phyloP scores from a whole-genome alignment of 179 eudicot genomes.

The Beta macrorhiza region DNA sequence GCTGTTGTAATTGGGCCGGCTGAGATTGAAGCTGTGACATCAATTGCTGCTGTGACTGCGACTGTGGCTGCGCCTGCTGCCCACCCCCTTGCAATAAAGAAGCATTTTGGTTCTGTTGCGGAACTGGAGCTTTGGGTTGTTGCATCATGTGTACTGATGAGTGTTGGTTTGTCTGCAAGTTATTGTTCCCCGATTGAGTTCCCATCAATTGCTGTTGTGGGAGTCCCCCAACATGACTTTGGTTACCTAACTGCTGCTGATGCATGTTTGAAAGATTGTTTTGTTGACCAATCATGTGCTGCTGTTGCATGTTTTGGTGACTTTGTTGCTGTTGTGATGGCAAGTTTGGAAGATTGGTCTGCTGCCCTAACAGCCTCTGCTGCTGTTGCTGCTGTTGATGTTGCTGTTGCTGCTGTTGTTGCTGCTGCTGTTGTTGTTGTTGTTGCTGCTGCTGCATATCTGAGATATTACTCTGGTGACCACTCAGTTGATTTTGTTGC shows the following conservation, averaged over 20 bases:
- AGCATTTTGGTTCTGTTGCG: slow-evolving; percentile 62
- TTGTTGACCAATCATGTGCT: slow-evolving; percentile 66
- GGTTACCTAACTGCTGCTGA: slow-evolving; percentile 65
- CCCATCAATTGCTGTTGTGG: slow-evolving; percentile 63
- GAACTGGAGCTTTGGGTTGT: slow-evolving; percentile 58
- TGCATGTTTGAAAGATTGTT: slow-evolving; percentile 57
- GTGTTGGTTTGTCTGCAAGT: slow-evolving; percentile 65
- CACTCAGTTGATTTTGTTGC: slow-evolving; percentile 63
- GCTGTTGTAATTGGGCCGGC: slow-evolving; percentile 71
- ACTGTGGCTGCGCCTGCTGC: slow-evolving; percentile 53
- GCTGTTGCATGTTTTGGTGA: slow-evolving; percentile 44
- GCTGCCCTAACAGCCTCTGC: slow-evolving; percentile 67
- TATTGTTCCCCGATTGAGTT: slow-evolving; percentile 58
- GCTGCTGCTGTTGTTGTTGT: slow-evolving; percentile 76
- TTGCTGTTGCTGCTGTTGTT: slow-evolving; percentile 50
- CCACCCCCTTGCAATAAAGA: slow-evolving; percentile 49
- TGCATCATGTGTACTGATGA: slow-evolving; percentile 59
- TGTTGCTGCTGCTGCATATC: slow-evolving; percentile 69
- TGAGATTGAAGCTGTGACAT: slow-evolving; percentile 87
- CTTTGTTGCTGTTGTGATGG: slow-evolving; percentile 56
- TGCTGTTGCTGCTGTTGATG: slow-evolving; percentile 28
- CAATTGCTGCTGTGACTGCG: slow-evolving; percentile 56
- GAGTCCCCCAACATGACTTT: slow-evolving; percentile 45
- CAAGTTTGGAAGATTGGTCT: slow-evolving; percentile 54
- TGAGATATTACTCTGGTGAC: slow-evolving; percentile 61